Evolutionary conservation across 2,329 filamentous ascomycete genomes (phyloP).

Genomic region (Clonostachys rhizophaga): DNA sequence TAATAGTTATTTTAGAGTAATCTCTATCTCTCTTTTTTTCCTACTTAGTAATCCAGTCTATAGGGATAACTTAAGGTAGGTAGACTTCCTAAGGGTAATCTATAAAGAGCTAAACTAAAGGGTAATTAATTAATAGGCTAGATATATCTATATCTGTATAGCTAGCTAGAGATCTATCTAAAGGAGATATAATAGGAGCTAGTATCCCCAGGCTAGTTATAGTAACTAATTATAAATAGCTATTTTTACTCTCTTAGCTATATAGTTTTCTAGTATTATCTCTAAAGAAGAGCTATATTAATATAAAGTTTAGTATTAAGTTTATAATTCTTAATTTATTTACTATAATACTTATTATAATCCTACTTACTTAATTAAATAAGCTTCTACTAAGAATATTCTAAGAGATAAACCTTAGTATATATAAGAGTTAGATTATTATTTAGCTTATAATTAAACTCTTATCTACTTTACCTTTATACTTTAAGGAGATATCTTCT

Average conservation of each 20-base stretch:
- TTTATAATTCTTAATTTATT: slow-evolving; percentile 4
- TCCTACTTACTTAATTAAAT: not conserved
- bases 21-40: too few species aligned
- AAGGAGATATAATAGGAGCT: not conserved
- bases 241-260: not conserved
- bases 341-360: not conserved
- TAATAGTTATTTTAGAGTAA: too few species aligned
- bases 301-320: slow-evolving; percentile 3
- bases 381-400: not conserved
- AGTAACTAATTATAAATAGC: too few species aligned
- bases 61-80: too few species aligned
- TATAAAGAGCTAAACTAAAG: too few species aligned
- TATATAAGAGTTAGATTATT: too few species aligned
- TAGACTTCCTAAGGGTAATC: too few species aligned
- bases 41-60: too few species aligned
- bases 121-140: too few species aligned
- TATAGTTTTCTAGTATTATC: slow-evolving; percentile 8
- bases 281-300: slow-evolving; percentile 5
- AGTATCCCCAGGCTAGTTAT: not conserved
- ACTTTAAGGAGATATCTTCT: not conserved
- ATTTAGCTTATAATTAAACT: too few species aligned
- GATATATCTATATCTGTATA: too few species aligned
- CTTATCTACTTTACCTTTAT: not conserved
- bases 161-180: too few species aligned
- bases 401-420: not conserved